Base-by-base conservation (phyloP, 2,329 filamentous ascomycete genomes). In the Setomelanomma holmii region DNA sequence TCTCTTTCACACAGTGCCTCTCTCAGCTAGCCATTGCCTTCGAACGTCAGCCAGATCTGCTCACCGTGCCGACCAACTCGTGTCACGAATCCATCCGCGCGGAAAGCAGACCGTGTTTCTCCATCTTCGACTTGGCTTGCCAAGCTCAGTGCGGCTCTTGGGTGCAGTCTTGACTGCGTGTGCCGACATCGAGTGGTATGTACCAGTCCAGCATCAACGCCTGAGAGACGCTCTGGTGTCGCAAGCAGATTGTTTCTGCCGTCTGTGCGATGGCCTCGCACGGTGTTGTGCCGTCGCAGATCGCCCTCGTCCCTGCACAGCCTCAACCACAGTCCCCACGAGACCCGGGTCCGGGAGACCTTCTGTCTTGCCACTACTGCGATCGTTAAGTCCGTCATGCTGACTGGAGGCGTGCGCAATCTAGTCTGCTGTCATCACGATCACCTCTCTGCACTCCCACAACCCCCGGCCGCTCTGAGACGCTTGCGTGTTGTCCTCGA, bases 391-490 rank as follows among this genome's bases (percentile, higher is more conserved):
- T 62, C 60, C 68, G 62, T 62, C 57, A 71, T 73, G 68, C 69
- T 73, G 60, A 73, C 66, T 60, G 58, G 53, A 24, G 60, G 52
- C 49, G 56, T 57, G 58, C 64, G 53, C 51, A 56, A 41, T 63
- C 52, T 53, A 64, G 64, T 60, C 44, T 48, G 43, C 49, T 55
- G 33, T 21, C 49, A 45, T 45, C 46, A 41, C 51, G 48, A 56
- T 44, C 57, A 27, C 36, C 41, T 50, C 27, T 53, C 49, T 51
- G 48, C 49, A 49, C 48, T 39, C 43, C 50, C 58, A 53, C 57
- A 57, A 49, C 63, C 62, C 61, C 62, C 51, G 53, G 51, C 44
- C 53, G 36, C 60, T 57, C 63, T 69, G 68, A 69, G 67, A 71
- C 69, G 60, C 51, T 61, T 64, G 64, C 64, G 63, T 59, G 63